Conservation (phyloP, 768 basidiomycete species). For the Pisolithus tinctorius region DNA sequence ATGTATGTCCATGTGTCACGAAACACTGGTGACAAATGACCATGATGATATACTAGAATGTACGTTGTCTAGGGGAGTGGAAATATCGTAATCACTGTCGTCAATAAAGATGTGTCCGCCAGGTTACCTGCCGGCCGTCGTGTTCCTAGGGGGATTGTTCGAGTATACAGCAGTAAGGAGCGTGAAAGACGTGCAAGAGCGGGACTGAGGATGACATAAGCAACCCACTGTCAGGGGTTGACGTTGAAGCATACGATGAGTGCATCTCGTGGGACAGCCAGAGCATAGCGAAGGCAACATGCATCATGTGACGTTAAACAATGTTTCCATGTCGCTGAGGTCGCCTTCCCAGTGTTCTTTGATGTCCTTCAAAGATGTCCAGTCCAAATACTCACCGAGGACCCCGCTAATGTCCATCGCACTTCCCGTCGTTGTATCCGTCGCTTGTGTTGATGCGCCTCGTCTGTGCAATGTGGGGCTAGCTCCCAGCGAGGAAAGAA, state of each 20-base stretch:
- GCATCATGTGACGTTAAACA: neutral
- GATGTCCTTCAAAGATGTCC: neutral
- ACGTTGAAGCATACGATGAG: neutral
- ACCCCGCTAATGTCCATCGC: neutral
- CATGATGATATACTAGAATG: neutral
- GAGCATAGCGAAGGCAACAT: neutral
- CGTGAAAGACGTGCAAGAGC: neutral
- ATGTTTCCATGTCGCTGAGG: neutral
- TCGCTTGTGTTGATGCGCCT: neutral
- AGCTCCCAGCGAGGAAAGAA: neutral
- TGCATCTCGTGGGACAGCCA: neutral
- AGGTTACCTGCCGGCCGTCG: neutral
- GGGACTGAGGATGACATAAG: neutral
- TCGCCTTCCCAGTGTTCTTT: neutral
- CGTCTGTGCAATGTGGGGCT: neutral
- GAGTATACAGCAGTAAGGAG: neutral
- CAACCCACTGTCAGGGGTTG: neutral
- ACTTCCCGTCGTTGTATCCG: neutral
- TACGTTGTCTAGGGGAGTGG: neutral
- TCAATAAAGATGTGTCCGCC: neutral
- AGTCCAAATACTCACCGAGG: neutral
- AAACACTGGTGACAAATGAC: no score
- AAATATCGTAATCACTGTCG: no score
- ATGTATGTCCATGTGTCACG: no score
- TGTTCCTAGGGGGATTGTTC: neutral